Evolutionary conservation across 164 flowering plant species (phyloP), one percentile per base, ranked within the genome.

Genomic region (Annona squamosa): DNA sequence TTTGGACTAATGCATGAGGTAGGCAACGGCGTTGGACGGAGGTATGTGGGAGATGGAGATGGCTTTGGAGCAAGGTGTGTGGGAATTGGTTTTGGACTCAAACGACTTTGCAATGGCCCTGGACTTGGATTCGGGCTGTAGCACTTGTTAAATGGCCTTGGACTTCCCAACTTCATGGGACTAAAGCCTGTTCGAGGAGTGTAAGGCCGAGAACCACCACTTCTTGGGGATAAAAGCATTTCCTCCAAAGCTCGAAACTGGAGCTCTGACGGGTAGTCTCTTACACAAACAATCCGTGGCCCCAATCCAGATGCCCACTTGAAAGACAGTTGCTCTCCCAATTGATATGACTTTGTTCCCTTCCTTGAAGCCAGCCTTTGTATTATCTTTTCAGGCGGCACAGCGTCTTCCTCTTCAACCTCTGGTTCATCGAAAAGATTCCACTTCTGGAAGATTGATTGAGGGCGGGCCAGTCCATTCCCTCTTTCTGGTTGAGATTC

Each of bases 281-380:
- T 79, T 52, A 92, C 88, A 72, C 93, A 92, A 43, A 93, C 87
- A 26, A 92, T 90, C 48, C 97, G 78, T 3, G 97, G 90, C 13
- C 97, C 97, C 13, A 92, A 90, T 68, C 97, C 97, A 1, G 91
- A 86, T 16, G 89, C 85, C 97, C 97, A 92, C 78, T 82, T 89
- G 81, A 84, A 84, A 16, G 94, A 88, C 70, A 92, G 72, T 74
- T 88, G 91, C 82, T 82, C 88, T 3, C 95, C 92, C 75, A 89
- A 46, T 74, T 92, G 94, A 73, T 73, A 90, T 2, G 95, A 88
- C 7, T 79, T 78, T 76, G 71, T 74, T 76, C 81, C 84, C 69
- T 88, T 91, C 71, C 80, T 87, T 1, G 94, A 91, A 75, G 84
- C 87, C 10, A 91, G 84, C 81, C 92, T 82, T 1, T 71, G 76